phyloP scores from a whole-genome alignment of 768 basidiomycete genomes.

The Rickenella mellea region DNA sequence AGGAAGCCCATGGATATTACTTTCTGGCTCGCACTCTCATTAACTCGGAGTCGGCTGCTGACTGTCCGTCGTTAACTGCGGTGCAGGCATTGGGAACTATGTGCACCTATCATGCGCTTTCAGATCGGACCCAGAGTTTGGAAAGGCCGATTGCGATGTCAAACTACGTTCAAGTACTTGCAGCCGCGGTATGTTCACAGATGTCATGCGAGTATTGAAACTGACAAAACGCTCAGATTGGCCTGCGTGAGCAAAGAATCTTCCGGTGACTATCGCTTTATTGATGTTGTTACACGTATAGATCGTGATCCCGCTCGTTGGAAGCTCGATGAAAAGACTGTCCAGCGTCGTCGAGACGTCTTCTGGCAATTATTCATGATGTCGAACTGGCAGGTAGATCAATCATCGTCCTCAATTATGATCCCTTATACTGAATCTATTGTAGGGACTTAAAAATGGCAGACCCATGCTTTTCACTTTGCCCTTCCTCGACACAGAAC shows the following conservation, averaged over 20 bases:
- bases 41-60: slow-evolving; percentile 37
- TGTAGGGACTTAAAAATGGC: too few relatives aligned
- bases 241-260: slow-evolving; percentile 42
- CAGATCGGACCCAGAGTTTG: too few relatives aligned
- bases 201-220: too few relatives aligned
- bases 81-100: slow-evolving; percentile 39
- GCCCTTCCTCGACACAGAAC: slow-evolving; percentile 57
- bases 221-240: too few relatives aligned
- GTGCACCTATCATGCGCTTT: slow-evolving; percentile 33
- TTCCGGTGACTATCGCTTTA: slow-evolving; percentile 25
- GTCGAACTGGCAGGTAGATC: slow-evolving; percentile 40
- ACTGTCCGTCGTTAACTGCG: slow-evolving; percentile 40
- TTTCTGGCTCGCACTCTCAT: slow-evolving; percentile 37
- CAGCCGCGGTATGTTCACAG: too few relatives aligned
- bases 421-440: too few relatives aligned
- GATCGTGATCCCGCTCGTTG: slow-evolving; percentile 70
- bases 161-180: too few relatives aligned
- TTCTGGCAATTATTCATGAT: slow-evolving; percentile 63
- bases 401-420: too few relatives aligned
- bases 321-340: slow-evolving; percentile 48
- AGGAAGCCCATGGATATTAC: slow-evolving; percentile 37
- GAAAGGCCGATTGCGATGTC: too few relatives aligned
- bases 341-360: slow-evolving; percentile 50
- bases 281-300: slow-evolving; percentile 15
- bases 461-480: slow-evolving; percentile 61